A percentile compares a stretch with the other conserved stretches of the same genome.
Conservation (phyloP, 768 basidiomycete species). For the Leccinum ochraceum region DNA sequence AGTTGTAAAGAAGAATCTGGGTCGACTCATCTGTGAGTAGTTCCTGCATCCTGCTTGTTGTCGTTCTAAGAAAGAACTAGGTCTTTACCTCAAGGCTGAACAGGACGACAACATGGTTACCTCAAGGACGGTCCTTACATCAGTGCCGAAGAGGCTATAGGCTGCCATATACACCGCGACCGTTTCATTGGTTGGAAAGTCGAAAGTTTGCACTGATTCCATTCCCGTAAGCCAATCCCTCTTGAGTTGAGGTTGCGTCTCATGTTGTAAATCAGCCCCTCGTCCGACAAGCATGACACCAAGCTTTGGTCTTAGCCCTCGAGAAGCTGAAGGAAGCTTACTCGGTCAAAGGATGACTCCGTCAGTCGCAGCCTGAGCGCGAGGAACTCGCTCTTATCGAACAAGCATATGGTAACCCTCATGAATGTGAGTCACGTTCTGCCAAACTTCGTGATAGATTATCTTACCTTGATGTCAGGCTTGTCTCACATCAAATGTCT, state of each 20-base stretch:
- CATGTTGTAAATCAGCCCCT: slow-evolving; percentile 52
- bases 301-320: slow-evolving; percentile 95
- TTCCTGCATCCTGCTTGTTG: background rate
- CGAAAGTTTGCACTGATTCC: slow-evolving; percentile 98
- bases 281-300: slow-evolving; percentile 99
- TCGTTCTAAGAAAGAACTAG: slow-evolving; percentile 33
- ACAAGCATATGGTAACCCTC: slow-evolving; percentile 99
- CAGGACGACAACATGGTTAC: slow-evolving; percentile 97
- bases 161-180: slow-evolving; percentile 94
- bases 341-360: slow-evolving; percentile 94
- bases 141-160: slow-evolving; percentile 95
- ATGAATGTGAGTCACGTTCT: slow-evolving; percentile 69
- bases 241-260: slow-evolving; percentile 1
- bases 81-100: slow-evolving; percentile 96
- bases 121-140: slow-evolving; percentile 99
- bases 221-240: slow-evolving; percentile 69
- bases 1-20: slow-evolving; percentile 98
- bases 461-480: slow-evolving; percentile 40
- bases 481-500: slow-evolving; percentile 97
- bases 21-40: slow-evolving; percentile 84
- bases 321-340: slow-evolving; percentile 99
- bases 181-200: slow-evolving; percentile 98
- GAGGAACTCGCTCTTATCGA: slow-evolving; percentile 98
- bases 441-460: background rate
- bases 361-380: slow-evolving; percentile 82